These are phyloP conservation scores for Pleurotus ostreatus DNA, from an alignment of 768 basidiomycete species.

Conservation along the genomic window DNA sequence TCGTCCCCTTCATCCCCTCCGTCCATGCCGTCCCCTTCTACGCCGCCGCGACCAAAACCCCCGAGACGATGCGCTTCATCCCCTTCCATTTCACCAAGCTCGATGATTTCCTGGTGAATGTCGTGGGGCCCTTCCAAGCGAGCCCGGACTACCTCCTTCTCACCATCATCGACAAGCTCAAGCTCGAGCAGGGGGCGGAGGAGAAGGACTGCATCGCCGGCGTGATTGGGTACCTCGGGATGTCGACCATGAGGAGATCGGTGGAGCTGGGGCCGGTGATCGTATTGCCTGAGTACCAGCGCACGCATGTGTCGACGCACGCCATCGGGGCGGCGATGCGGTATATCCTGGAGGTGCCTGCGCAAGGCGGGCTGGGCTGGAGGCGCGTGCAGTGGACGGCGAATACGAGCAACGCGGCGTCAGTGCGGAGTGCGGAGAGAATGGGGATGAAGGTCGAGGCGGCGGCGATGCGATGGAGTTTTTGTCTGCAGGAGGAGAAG, in stretches of 20 bases:
- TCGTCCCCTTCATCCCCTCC: slow-evolving; percentile 39
- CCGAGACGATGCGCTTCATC: slow-evolving; percentile 33
- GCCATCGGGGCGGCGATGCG: slow-evolving; percentile 28
- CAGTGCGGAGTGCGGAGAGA: slow-evolving; percentile 34
- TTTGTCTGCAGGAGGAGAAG: slow-evolving; percentile 32
- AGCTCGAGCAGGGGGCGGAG: slow-evolving; percentile 15
- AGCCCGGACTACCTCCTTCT: slow-evolving; percentile 30
- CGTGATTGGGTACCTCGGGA: slow-evolving; percentile 34
- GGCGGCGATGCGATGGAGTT: slow-evolving; percentile 34
- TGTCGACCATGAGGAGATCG: not conserved
- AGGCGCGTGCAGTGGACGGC: slow-evolving; percentile 47
- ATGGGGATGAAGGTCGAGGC: slow-evolving; percentile 45
- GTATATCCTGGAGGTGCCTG: slow-evolving; percentile 17
- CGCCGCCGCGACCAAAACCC: slow-evolving; percentile 17
- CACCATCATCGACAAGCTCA: slow-evolving; percentile 45
- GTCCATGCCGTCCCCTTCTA: slow-evolving; percentile 26
- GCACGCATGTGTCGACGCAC: slow-evolving; percentile 37
- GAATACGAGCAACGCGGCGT: slow-evolving; percentile 31
- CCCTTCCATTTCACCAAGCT: slow-evolving; percentile 30
- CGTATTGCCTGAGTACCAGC: slow-evolving; percentile 35
- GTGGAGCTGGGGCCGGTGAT: slow-evolving; percentile 35
- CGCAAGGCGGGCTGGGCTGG: slow-evolving; percentile 34
- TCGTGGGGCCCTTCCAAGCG: slow-evolving; percentile 18
- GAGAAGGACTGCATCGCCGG: slow-evolving; percentile 38
- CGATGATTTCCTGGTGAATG: slow-evolving; percentile 21